Evolutionary conservation across 2,329 filamentous ascomycete genomes (phyloP).

Genomic region (Scytalidium lignicola): DNA sequence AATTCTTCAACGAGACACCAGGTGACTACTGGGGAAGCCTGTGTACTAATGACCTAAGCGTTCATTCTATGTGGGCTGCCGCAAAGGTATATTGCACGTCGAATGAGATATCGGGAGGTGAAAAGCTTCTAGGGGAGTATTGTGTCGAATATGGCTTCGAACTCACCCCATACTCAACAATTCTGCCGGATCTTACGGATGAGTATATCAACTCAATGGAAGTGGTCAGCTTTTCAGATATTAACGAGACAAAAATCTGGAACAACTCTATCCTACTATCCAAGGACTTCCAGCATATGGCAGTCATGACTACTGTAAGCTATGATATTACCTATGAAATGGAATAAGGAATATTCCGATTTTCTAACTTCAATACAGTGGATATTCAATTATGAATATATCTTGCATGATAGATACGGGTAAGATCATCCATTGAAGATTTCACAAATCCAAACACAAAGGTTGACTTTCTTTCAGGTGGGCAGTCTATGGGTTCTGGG

Average conservation of each 20-base stretch:
- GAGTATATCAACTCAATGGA: conserved; percentile 1
- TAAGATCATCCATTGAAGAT: not conserved
- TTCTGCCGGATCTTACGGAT: conserved; percentile 1
- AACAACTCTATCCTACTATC: conserved; percentile 2
- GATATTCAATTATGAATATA: conserved; percentile 3
- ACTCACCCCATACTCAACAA: conserved; percentile 1
- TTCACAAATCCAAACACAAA: not conserved
- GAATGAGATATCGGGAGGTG: not conserved
- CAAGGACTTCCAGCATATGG: not conserved
- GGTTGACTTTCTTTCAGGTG: conserved; percentile 1
- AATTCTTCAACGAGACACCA: not conserved
- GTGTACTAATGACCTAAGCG: conserved; percentile 1
- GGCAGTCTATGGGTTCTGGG: conserved; percentile 2
- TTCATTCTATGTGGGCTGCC: conserved; percentile 3
- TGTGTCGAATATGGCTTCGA: not conserved
- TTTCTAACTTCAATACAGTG: not conserved
- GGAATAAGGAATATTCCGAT: too few species aligned
- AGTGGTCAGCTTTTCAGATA: conserved; percentile 2
- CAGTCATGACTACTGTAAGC: conserved; percentile 2
- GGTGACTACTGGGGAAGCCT: conserved; percentile 1
- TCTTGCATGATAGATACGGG: conserved; percentile 1
- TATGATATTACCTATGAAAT: not conserved
- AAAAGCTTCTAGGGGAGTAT: not conserved
- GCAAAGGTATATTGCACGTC: conserved; percentile 3
- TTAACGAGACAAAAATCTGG: not conserved